phyloP scores from a whole-genome alignment of 208 protist genomes.

The Herpetomonas muscarum region DNA sequence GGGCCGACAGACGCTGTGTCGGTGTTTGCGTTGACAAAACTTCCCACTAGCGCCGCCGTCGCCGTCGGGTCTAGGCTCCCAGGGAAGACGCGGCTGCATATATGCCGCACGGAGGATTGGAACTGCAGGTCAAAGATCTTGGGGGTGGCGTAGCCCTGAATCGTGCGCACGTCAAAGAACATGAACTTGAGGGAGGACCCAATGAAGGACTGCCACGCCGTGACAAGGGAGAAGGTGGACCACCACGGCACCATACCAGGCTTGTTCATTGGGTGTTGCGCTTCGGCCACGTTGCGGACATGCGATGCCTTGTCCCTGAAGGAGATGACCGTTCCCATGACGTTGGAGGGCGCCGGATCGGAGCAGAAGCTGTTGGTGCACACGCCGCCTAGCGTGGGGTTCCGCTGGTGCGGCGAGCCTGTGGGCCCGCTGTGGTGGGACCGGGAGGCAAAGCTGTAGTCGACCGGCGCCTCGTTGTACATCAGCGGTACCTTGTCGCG shows the following conservation, averaged over 20 bases:
- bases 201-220: slow-evolving; percentile 49
- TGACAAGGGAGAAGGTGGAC: slow-evolving; percentile 66
- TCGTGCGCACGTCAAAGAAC: slow-evolving; percentile 70
- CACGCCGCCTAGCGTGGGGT: no score
- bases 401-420: no score
- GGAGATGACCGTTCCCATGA: slow-evolving; percentile 1
- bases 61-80: neutral
- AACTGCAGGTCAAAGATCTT: slow-evolving; percentile 1
- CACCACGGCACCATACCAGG: slow-evolving; percentile 85
- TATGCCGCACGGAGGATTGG: neutral
- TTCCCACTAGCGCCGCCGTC: neutral
- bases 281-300: slow-evolving; percentile 17
- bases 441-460: neutral
- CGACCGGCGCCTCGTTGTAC: neutral
- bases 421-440: neutral
- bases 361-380: no score
- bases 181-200: slow-evolving; percentile 61
- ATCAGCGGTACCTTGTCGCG: neutral
- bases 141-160: slow-evolving; percentile 19
- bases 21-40: neutral
- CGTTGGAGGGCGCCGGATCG: neutral
- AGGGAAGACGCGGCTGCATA: neutral
- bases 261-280: slow-evolving; percentile 50
- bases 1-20: neutral
- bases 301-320: slow-evolving; percentile 18